Conservation (phyloP, 2,329 filamentous ascomycete genomes). For the Sporothrix schenckii region DNA sequence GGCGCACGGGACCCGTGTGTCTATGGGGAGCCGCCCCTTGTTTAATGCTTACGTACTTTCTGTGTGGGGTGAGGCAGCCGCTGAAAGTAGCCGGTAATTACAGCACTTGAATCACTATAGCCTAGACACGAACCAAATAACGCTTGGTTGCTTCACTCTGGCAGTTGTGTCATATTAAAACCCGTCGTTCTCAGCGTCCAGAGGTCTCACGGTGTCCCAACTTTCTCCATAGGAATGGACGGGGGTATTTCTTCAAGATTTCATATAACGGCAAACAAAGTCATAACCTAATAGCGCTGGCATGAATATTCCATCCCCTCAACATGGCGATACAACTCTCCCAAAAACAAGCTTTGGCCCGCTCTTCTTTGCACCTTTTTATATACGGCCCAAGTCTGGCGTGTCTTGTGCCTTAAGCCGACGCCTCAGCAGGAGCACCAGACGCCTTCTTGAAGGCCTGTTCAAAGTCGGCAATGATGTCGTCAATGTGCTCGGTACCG, state of each 20-base stretch:
- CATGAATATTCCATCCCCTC: conserved; percentile 10
- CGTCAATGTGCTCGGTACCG: conserved; percentile 94
- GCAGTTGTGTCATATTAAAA: no score
- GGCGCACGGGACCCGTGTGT: no score
- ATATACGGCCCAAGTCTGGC: neutral
- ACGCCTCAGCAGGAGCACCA: conserved; percentile 47
- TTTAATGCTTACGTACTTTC: conserved; percentile 5
- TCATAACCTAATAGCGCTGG: conserved; percentile 12
- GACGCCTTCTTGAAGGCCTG: conserved; percentile 74
- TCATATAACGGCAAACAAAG: conserved; percentile 9
- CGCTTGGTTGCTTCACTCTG: no score
- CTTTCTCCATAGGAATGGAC: neutral
- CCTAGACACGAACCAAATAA: no score
- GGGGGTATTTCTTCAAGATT: conserved; percentile 13
- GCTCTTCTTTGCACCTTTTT: neutral
- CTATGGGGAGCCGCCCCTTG: no score
- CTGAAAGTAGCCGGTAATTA: neutral
- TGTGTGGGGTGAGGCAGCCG: neutral
- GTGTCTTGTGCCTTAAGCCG: conserved; percentile 32
- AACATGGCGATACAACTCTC: neutral
- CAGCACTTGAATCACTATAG: neutral
- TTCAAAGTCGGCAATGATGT: conserved; percentile 94
- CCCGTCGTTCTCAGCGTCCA: neutral
- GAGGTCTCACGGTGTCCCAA: neutral
- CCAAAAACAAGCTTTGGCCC: neutral